These are phyloP conservation scores for Phlyctochytrium planicorne DNA, from an alignment of 192 early-diverging fungal genomes.

Conservation along the genomic window DNA sequence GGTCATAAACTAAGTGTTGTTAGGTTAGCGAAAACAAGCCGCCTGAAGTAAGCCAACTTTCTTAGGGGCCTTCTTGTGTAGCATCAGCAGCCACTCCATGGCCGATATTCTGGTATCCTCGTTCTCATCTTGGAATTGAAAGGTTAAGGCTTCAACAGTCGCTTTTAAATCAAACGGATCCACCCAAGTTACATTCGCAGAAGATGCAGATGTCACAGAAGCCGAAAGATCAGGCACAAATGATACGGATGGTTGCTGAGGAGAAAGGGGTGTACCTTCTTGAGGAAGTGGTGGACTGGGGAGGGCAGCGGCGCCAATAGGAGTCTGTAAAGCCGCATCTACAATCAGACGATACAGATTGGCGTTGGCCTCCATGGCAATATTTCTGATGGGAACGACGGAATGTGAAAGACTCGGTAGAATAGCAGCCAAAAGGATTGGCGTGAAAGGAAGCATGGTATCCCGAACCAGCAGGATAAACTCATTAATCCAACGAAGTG, in stretches of 20 bases:
- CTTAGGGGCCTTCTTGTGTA: slow-evolving; percentile 89
- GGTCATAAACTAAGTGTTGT: slow-evolving; percentile 46
- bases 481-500: slow-evolving; percentile 88
- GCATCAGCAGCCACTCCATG: slow-evolving; percentile 95
- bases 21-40: background rate
- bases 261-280: background rate
- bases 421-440: slow-evolving; percentile 77
- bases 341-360: slow-evolving; percentile 77
- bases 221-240: background rate
- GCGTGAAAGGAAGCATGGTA: slow-evolving; percentile 80
- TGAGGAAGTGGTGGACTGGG: background rate
- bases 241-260: background rate
- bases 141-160: slow-evolving; percentile 75
- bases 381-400: slow-evolving; percentile 60
- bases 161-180: slow-evolving; percentile 84
- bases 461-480: slow-evolving; percentile 82
- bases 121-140: slow-evolving; percentile 80
- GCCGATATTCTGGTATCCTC: slow-evolving; percentile 91
- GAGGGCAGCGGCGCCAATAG: slow-evolving; percentile 2
- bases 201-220: background rate
- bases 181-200: background rate
- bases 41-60: too few species aligned
- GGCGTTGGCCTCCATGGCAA: slow-evolving; percentile 81
- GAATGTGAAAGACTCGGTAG: slow-evolving; percentile 82
- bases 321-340: slow-evolving; percentile 43